Evolutionary conservation across 768 basidiomycete species (phyloP).

Genomic region (Agrocybe pediades): DNA sequence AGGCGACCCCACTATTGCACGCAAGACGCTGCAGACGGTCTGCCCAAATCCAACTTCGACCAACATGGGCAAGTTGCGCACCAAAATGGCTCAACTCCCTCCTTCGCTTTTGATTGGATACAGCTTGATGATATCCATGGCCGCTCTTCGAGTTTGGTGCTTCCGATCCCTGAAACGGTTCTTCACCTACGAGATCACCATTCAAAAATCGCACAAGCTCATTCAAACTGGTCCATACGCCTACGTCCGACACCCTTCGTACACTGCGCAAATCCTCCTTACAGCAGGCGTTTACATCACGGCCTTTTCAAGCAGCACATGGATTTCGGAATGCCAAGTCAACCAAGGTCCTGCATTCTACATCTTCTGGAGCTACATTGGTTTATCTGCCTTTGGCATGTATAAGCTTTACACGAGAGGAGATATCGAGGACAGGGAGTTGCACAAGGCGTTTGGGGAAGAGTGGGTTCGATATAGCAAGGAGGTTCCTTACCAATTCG

Average conservation of each 20-base stretch:
- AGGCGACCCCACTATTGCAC: background rate
- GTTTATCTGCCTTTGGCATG: constrained; percentile 26
- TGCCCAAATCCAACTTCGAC: background rate
- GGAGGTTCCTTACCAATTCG: constrained; percentile 43
- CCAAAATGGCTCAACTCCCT: background rate
- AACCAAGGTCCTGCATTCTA: constrained; percentile 13
- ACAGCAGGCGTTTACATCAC: constrained; percentile 6
- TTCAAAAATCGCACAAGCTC: constrained; percentile 42
- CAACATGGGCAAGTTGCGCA: background rate
- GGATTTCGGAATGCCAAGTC: constrained; percentile 17
- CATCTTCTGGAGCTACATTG: constrained; percentile 21
- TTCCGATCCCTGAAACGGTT: constrained; percentile 12
- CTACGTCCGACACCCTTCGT: constrained; percentile 45
- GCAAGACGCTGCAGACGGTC: background rate
- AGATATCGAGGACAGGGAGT: constrained; percentile 42
- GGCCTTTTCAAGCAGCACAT: constrained; percentile 9
- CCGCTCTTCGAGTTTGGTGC: constrained; percentile 3
- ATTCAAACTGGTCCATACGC: constrained; percentile 45
- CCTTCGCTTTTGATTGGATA: background rate
- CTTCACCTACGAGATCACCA: constrained; percentile 25
- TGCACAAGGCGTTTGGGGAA: constrained; percentile 37
- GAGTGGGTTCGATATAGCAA: constrained; percentile 42
- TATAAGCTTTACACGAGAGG: constrained; percentile 17
- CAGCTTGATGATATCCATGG: constrained; percentile 1
- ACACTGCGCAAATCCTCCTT: constrained; percentile 34